phyloP scores from a whole-genome alignment of 129 eudicot genomes.

The Smallanthus sonchifolius region DNA sequence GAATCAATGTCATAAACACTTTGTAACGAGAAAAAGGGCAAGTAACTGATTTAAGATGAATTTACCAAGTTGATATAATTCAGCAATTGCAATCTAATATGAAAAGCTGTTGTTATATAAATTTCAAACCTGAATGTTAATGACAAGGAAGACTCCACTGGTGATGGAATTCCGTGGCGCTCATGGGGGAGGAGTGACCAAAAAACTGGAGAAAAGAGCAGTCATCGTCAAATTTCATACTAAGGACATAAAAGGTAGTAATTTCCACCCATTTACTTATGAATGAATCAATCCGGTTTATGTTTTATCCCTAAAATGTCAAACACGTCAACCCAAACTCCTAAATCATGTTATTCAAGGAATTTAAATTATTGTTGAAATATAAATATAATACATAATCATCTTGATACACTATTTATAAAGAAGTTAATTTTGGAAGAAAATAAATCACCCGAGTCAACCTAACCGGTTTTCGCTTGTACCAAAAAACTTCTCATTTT shows the following conservation, averaged over 20 bases:
- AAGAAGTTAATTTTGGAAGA: neutral
- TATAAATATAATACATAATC: neutral
- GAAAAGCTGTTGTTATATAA: slow-evolving; percentile 1
- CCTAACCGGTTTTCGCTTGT: neutral
- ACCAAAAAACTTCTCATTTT: neutral
- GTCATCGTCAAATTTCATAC: slow-evolving; percentile 7
- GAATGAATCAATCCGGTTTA: neutral
- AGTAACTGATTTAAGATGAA: neutral
- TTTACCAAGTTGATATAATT: neutral
- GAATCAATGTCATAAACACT: neutral
- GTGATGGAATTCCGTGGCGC: slow-evolving; percentile 49
- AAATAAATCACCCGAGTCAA: neutral
- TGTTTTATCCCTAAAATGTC: neutral
- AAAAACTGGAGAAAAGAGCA: slow-evolving; percentile 49
- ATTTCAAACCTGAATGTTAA: slow-evolving; percentile 71
- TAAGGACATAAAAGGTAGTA: neutral
- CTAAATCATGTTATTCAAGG: neutral
- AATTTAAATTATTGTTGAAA: neutral
- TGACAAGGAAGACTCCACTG: slow-evolving; percentile 76
- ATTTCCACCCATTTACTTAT: neutral
- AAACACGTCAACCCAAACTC: neutral
- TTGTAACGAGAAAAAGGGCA: neutral
- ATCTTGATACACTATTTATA: neutral
- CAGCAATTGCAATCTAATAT: neutral
- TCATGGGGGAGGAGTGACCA: slow-evolving; percentile 80